phyloP scores from a whole-genome alignment of 768 basidiomycete species.

The Suillus paluster region DNA sequence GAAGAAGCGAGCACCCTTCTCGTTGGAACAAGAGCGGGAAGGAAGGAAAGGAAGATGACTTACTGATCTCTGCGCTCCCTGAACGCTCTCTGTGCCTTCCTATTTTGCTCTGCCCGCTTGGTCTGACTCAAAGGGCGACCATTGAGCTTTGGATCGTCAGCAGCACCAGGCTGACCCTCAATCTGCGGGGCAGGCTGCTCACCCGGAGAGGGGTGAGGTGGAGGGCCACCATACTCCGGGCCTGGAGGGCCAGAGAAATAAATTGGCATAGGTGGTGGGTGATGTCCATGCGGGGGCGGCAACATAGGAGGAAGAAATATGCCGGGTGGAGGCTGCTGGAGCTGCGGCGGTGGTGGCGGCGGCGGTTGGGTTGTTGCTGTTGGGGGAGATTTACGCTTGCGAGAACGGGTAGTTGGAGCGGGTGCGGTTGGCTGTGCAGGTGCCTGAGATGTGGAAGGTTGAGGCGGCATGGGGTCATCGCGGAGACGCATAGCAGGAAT shows the following conservation, averaged over 20 bases:
- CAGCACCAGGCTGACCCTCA: slow-evolving; percentile 25
- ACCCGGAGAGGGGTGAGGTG: slow-evolving; percentile 26
- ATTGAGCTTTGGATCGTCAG: slow-evolving; percentile 17
- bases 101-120: slow-evolving; percentile 93
- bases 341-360: slow-evolving; percentile 23
- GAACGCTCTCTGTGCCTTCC: slow-evolving; percentile 93
- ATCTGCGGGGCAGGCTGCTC: slow-evolving; percentile 32
- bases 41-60: slow-evolving; percentile 30
- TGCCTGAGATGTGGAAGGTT: slow-evolving; percentile 20
- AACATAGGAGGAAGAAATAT: slow-evolving; percentile 9
- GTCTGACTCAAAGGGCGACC: slow-evolving; percentile 72
- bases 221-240: slow-evolving; percentile 35
- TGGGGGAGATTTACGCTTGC: slow-evolving; percentile 76
- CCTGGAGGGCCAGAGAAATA: slow-evolving; percentile 24
- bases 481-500: slow-evolving; percentile 58
- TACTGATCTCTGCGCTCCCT: slow-evolving; percentile 89
- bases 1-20: not conserved
- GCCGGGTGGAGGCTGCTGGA: slow-evolving; percentile 15
- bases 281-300: slow-evolving; percentile 30
- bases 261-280: slow-evolving; percentile 38
- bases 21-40: not conserved
- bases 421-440: slow-evolving; percentile 13
- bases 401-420: slow-evolving; percentile 34
- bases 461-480: slow-evolving; percentile 49
- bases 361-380: slow-evolving; percentile 27